Conservation (phyloP, 352 stramenopile species). For the Plasmopara muralis region DNA sequence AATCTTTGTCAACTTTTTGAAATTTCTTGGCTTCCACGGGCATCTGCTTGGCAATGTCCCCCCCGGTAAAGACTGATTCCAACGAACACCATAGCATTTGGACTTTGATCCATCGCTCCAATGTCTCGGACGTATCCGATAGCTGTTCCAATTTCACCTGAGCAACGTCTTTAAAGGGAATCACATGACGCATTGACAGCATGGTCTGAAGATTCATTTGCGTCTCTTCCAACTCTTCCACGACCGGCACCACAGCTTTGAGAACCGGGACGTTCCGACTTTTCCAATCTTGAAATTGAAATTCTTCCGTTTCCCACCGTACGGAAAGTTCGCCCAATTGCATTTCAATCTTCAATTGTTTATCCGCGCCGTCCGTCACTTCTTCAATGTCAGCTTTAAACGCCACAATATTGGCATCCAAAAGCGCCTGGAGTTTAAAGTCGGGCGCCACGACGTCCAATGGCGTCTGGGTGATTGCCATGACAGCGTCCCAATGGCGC, state of each 20-base stretch:
- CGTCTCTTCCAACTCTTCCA: slow-evolving; percentile 96
- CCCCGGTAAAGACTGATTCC: slow-evolving; percentile 97
- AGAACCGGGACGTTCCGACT: slow-evolving; percentile 92
- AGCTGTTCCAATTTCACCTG: slow-evolving; percentile 92
- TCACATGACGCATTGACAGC: slow-evolving; percentile 95
- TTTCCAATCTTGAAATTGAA: slow-evolving; percentile 95
- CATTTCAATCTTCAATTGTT: slow-evolving; percentile 96
- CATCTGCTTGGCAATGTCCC: slow-evolving; percentile 99
- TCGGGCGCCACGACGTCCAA: slow-evolving; percentile 92
- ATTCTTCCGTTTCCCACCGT: slow-evolving; percentile 92
- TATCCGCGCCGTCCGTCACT: slow-evolving; percentile 96
- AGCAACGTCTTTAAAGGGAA: slow-evolving; percentile 94
- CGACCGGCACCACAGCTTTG: slow-evolving; percentile 92
- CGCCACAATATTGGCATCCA: slow-evolving; percentile 90
- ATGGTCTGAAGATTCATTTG: slow-evolving; percentile 99
- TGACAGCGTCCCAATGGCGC: slow-evolving; percentile 96
- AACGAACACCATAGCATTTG: slow-evolving; percentile 98
- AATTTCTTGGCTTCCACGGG: slow-evolving; percentile 98
- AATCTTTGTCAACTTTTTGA: slow-evolving; percentile 97
- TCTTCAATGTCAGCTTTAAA: slow-evolving; percentile 95
- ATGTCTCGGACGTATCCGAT: slow-evolving; percentile 94
- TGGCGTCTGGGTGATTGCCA: slow-evolving; percentile 89
- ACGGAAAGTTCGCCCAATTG: slow-evolving; percentile 91
- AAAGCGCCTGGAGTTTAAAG: slow-evolving; percentile 94
- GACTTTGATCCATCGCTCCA: slow-evolving; percentile 97